These are phyloP conservation scores for Mortierella sp. DNA, from an alignment of 371 early-diverging fungal species.

Conservation along the genomic window DNA sequence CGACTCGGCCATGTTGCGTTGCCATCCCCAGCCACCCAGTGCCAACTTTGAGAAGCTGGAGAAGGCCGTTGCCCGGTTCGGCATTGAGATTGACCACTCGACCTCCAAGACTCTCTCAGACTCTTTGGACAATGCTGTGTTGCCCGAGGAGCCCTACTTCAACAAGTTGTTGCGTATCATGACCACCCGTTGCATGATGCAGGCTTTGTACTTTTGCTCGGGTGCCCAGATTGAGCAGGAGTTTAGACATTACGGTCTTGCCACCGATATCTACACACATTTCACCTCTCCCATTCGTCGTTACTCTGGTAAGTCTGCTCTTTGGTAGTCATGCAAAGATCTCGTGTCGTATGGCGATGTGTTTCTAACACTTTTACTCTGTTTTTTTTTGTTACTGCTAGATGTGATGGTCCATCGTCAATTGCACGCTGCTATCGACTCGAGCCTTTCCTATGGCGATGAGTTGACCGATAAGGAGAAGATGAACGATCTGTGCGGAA, in stretches of 20 bases:
- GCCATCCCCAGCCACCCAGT: conserved; percentile 83
- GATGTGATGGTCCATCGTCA: conserved; percentile 97
- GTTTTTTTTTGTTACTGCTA: conserved; percentile 56
- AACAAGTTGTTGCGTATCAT: conserved; percentile 92
- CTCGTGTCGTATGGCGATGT: not conserved
- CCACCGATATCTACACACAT: conserved; percentile 90
- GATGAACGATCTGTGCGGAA: conserved; percentile 86
- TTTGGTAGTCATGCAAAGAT: not conserved
- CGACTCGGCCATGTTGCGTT: conserved; percentile 91
- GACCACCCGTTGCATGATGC: conserved; percentile 96
- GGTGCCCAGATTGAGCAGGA: conserved; percentile 82
- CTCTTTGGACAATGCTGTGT: conserved; percentile 84
- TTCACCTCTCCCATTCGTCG: conserved; percentile 98
- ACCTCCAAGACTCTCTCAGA: conserved; percentile 85
- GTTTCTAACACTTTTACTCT: not conserved
- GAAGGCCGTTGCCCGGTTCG: conserved; percentile 71
- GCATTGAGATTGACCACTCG: conserved; percentile 69
- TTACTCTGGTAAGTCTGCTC: conserved; percentile 76
- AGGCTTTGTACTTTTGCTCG: conserved; percentile 91
- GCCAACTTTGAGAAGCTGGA: conserved; percentile 84
- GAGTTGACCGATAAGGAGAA: conserved; percentile 85
- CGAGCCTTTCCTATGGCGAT: conserved; percentile 67
- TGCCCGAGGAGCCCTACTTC: conserved; percentile 86
- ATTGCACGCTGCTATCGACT: conserved; percentile 84
- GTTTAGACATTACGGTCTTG: conserved; percentile 92